These are phyloP conservation scores for Cyberlindnera lachancei DNA, from an alignment of 805 yeast genomes.

Conservation along the genomic window DNA sequence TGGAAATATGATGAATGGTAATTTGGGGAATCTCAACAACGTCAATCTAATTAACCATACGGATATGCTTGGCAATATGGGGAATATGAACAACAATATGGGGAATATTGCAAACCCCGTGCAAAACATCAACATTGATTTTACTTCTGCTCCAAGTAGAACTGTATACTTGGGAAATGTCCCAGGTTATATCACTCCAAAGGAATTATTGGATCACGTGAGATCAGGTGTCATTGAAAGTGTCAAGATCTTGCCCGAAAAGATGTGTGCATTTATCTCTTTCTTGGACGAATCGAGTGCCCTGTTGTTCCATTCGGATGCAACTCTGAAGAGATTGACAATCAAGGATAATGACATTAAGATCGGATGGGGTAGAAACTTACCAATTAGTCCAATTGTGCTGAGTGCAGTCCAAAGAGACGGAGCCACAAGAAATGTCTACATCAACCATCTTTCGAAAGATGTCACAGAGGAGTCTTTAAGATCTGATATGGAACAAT, in stretches of 20 bases:
- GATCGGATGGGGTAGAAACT: constrained; percentile 89
- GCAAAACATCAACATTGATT: constrained; percentile 23
- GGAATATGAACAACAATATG: too few relatives aligned
- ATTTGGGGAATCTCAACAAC: too few relatives aligned
- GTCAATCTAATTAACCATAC: too few relatives aligned
- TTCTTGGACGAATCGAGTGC: constrained; percentile 88
- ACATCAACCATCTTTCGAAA: constrained; percentile 71
- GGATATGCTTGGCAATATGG: too few relatives aligned
- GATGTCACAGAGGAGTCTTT: constrained; percentile 62
- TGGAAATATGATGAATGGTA: too few relatives aligned
- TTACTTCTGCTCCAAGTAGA: constrained; percentile 56
- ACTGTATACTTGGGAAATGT: constrained; percentile 88
- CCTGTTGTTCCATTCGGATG: constrained; percentile 86
- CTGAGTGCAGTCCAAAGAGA: constrained; percentile 70
- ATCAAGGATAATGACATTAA: constrained; percentile 77
- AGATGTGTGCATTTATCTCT: constrained; percentile 84
- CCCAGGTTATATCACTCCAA: constrained; percentile 72
- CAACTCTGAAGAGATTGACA: constrained; percentile 73
- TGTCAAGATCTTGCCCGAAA: constrained; percentile 69
- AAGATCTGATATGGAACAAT: constrained; percentile 55
- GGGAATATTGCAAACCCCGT: too few relatives aligned
- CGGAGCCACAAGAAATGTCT: constrained; percentile 91
- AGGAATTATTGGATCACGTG: constrained; percentile 82
- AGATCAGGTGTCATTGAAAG: constrained; percentile 85
- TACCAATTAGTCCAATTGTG: constrained; percentile 68